These are phyloP conservation scores for Crepidotus variabilis DNA, from an alignment of 768 basidiomycete genomes.

Conservation along the genomic window DNA sequence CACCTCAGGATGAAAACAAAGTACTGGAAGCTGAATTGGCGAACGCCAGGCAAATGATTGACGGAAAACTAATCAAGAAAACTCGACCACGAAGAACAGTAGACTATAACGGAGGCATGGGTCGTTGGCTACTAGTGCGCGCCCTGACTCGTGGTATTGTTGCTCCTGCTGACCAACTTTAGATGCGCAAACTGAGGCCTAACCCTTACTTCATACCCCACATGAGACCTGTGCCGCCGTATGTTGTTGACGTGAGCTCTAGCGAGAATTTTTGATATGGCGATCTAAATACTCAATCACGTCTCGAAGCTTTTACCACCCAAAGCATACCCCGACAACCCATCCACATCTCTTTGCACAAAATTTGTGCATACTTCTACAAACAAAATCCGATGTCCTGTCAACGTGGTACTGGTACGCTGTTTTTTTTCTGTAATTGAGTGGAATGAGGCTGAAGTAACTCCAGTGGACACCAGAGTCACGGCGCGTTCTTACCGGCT, in stretches of 20 bases:
- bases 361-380: constrained; percentile 98
- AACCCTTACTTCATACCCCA: constrained; percentile 72
- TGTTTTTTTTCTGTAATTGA: background rate
- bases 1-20: constrained; percentile 73
- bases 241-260: constrained; percentile 77
- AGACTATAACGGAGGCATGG: constrained; percentile 88
- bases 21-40: constrained; percentile 78
- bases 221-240: constrained; percentile 82
- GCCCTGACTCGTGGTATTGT: background rate
- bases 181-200: constrained; percentile 78
- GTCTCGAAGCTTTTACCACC: constrained; percentile 79
- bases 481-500: constrained; percentile 89
- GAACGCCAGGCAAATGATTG: constrained; percentile 63
- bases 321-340: constrained; percentile 86
- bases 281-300: constrained; percentile 8
- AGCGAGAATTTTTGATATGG: constrained; percentile 10
- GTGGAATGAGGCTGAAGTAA: too few relatives aligned
- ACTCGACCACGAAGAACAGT: constrained; percentile 91
- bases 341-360: constrained; percentile 91
- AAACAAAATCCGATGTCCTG: constrained; percentile 97
- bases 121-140: constrained; percentile 80
- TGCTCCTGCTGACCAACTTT: constrained; percentile 5
- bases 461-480: constrained; percentile 96
- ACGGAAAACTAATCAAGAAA: constrained; percentile 85
- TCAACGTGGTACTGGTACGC: constrained; percentile 90